These are phyloP conservation scores for Rutstroemia sp. DNA, from an alignment of 2,329 filamentous ascomycete genomes.

Conservation along the genomic window DNA sequence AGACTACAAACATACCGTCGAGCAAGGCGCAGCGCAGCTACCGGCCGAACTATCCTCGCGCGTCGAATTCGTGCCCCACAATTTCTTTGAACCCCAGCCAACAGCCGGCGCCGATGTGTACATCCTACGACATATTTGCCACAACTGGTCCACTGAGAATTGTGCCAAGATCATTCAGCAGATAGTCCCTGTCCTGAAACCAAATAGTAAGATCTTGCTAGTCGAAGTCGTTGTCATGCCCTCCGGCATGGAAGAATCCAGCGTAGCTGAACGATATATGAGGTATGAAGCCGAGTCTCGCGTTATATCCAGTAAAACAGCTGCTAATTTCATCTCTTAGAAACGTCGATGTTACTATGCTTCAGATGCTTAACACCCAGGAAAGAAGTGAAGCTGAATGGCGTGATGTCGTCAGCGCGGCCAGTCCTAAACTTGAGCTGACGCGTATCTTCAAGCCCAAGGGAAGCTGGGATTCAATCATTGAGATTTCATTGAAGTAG, in stretches of 20 bases:
- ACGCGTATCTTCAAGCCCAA: not conserved
- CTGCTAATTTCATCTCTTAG: not conserved
- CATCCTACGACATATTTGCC: slow-evolving; percentile 24
- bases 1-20: slow-evolving; percentile 7
- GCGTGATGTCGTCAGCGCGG: not conserved
- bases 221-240: slow-evolving; percentile 4
- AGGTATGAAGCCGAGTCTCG: not conserved
- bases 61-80: not conserved
- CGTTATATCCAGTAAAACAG: not conserved
- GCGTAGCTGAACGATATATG: not conserved
- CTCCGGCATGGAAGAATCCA: not conserved
- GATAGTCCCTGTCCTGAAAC: slow-evolving; percentile 22
- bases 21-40: slow-evolving; percentile 29
- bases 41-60: slow-evolving; percentile 23
- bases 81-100: slow-evolving; percentile 24
- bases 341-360: slow-evolving; percentile 1
- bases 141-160: slow-evolving; percentile 26
- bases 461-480: slow-evolving; percentile 4
- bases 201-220: slow-evolving; percentile 6
- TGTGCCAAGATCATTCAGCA: slow-evolving; percentile 11
- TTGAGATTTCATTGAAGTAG: slow-evolving; percentile 1
- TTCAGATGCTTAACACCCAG: slow-evolving; percentile 5
- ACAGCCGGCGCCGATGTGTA: slow-evolving; percentile 30
- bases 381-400: slow-evolving; percentile 2
- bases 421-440: not conserved